These are phyloP conservation scores for Globisporangium nunn DNA, from an alignment of 352 stramenopile species.

Conservation along the genomic window DNA sequence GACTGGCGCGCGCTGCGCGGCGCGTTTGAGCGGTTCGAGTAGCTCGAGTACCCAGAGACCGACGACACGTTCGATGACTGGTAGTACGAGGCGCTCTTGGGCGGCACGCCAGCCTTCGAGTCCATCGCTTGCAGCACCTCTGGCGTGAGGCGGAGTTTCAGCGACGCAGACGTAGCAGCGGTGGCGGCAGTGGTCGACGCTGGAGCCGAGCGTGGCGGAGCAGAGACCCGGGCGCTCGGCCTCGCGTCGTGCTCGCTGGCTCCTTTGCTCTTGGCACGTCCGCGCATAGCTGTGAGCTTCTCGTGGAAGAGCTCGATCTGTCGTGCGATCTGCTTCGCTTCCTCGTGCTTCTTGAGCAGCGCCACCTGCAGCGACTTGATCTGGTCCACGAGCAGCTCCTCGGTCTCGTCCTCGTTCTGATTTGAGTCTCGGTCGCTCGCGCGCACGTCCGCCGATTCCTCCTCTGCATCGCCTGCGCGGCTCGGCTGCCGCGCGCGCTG, in stretches of 20 bases:
- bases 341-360: slow-evolving; percentile 70
- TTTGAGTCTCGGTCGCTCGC: slow-evolving; percentile 34
- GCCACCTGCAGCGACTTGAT: slow-evolving; percentile 64
- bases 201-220: slow-evolving; percentile 8
- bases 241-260: background rate
- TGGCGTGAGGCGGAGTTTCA: slow-evolving; percentile 45
- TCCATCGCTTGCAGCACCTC: slow-evolving; percentile 57
- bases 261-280: slow-evolving; percentile 1
- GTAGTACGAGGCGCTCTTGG: slow-evolving; percentile 37
- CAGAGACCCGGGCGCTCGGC: background rate
- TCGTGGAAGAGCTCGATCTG: slow-evolving; percentile 47
- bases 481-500: slow-evolving; percentile 2
- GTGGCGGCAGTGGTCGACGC: slow-evolving; percentile 1
- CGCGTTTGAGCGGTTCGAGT: slow-evolving; percentile 27
- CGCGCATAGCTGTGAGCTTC: slow-evolving; percentile 36
- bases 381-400: slow-evolving; percentile 51
- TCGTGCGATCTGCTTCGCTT: slow-evolving; percentile 57
- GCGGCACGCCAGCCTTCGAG: slow-evolving; percentile 36
- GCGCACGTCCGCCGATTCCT: slow-evolving; percentile 11
- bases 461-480: slow-evolving; percentile 3
- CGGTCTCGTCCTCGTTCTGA: slow-evolving; percentile 49
- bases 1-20: slow-evolving; percentile 16
- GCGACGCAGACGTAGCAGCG: slow-evolving; percentile 1
- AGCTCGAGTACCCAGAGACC: slow-evolving; percentile 53
- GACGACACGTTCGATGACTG: slow-evolving; percentile 60